Base-by-base conservation (phyloP, 306 rosid genomes). In the Cucumis cinereus region DNA sequence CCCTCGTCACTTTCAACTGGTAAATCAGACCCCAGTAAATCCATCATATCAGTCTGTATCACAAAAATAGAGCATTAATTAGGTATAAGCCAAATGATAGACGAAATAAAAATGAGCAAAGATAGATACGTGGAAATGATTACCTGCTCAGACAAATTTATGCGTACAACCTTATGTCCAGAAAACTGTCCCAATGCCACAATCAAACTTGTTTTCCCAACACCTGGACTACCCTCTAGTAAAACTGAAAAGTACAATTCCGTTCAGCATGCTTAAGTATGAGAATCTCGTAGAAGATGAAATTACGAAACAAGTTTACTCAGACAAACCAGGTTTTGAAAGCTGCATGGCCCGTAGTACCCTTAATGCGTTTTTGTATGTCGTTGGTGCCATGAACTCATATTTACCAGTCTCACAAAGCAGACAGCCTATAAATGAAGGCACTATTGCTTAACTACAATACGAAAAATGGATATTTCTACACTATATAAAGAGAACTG, bases 141-240 rank as follows among this genome's bases (percentile, higher is more conserved):
- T 36, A 91, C 98, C 97, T 93, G 98, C 83, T 94, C 98, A 20
- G 96, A 94, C 70, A 94, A 82, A 87, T 94, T 94, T 83, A 94
- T 88, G 53, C 97, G 90, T 8, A 91, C 96, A 16, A 94, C 98
- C 79, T 59, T 86, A 81, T 94, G 92, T 81, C 92, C 96, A 77
- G 96, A 91, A 81, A 80, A 78, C 57, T 86, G 87, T 15, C 95
- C 98, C 82, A 94, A 77, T 60, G 97, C 96, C 85, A 86, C 87
- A 83, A 94, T 77, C 77, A 94, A 89, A 87, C 97, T 94, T 56
- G 98, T 94, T 81, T 94, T 94, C 83, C 98, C 98, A 52, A 94
- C 98, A 80, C 98, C 98, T 20, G 98, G 98, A 81, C 98, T 91
- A 17, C 98, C 98, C 85, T 94, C 98, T 74, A 94, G 85, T 82